Evolutionary conservation across 2,329 filamentous ascomycete genomes (phyloP).

Genomic region (Orbilia ellipsospora): DNA sequence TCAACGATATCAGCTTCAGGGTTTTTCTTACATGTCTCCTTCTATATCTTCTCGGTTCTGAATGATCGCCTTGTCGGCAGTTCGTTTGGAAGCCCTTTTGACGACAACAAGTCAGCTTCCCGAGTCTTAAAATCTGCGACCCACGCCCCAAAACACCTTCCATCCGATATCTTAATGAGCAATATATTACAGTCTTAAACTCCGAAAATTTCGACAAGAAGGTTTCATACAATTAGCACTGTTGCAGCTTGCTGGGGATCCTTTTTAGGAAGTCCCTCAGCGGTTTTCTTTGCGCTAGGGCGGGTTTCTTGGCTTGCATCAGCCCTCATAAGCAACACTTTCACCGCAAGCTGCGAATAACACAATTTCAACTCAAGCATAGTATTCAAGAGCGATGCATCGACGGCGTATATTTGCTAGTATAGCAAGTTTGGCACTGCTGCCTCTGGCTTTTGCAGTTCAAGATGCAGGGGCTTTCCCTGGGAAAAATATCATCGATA

Average conservation of each 20-base stretch:
- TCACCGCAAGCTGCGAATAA: slow-evolving; percentile 18
- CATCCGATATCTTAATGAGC: slow-evolving; percentile 32
- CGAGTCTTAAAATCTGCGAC: slow-evolving; percentile 13
- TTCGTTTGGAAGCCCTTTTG: slow-evolving; percentile 30
- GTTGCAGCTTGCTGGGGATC: slow-evolving; percentile 7
- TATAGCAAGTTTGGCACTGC: slow-evolving; percentile 27
- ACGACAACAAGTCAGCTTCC: slow-evolving; percentile 18
- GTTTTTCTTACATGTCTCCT: slow-evolving; percentile 13
- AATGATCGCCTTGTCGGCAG: slow-evolving; percentile 41
- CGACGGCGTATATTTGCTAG: slow-evolving; percentile 40
- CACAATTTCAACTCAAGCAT: slow-evolving; percentile 27
- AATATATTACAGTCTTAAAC: slow-evolving; percentile 21
- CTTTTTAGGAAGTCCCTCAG: slow-evolving; percentile 31
- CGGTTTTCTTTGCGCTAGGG: slow-evolving; percentile 36
- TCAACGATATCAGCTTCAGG: slow-evolving; percentile 11
- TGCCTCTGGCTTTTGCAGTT: slow-evolving; percentile 21
- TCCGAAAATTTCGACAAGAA: slow-evolving; percentile 14
- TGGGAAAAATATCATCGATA: slow-evolving; percentile 33
- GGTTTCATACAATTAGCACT: slow-evolving; percentile 21
- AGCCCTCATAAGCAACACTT: slow-evolving; percentile 44
- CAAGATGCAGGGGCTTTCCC: slow-evolving; percentile 21
- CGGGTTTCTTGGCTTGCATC: slow-evolving; percentile 41
- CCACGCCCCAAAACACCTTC: slow-evolving; percentile 14
- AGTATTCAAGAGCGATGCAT: slow-evolving; percentile 29
- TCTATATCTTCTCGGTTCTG: slow-evolving; percentile 25